Percentiles rank a stretch among this genome's conserved stretches.
Evolutionary conservation across 2,329 filamentous ascomycete species (phyloP).

Genomic region (Blastomyces parvus): DNA sequence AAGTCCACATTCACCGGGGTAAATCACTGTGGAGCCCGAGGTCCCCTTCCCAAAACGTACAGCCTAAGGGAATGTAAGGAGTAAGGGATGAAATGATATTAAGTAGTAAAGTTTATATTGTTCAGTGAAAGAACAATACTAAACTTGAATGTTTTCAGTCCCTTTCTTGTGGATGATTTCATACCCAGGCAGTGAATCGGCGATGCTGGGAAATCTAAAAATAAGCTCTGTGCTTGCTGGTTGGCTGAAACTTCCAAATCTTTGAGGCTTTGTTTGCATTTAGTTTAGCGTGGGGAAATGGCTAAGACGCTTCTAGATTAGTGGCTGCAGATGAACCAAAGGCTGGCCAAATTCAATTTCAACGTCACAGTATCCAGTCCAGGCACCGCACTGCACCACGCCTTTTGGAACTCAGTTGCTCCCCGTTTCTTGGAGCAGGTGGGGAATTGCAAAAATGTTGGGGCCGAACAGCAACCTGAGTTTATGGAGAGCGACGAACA

Average conservation of each 20-base stretch:
- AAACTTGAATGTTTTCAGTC: not conserved
- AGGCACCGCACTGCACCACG: too few relatives aligned
- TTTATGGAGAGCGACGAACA: not conserved
- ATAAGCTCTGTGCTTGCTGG: not conserved
- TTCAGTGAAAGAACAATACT: constrained; percentile 1
- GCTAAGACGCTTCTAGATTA: not conserved
- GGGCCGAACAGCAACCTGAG: not conserved
- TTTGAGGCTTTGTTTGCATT: not conserved
- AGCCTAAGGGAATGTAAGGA: not conserved
- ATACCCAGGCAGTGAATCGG: not conserved
- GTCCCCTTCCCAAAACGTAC: not conserved
- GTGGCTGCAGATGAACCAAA: not conserved
- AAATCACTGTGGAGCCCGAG: not conserved
- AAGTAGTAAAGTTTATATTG: not conserved
- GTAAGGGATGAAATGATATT: not conserved
- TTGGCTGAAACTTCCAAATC: not conserved
- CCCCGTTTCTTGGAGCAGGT: not conserved
- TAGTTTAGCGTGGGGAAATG: not conserved
- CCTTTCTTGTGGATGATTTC: not conserved
- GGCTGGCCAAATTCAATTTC: not conserved
- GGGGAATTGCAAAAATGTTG: not conserved
- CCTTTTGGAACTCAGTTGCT: too few relatives aligned
- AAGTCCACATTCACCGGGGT: not conserved
- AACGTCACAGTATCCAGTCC: not conserved
- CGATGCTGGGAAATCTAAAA: not conserved